Conservation (phyloP, 108 stramenopile species). For the Cyclotella baltica region DNA sequence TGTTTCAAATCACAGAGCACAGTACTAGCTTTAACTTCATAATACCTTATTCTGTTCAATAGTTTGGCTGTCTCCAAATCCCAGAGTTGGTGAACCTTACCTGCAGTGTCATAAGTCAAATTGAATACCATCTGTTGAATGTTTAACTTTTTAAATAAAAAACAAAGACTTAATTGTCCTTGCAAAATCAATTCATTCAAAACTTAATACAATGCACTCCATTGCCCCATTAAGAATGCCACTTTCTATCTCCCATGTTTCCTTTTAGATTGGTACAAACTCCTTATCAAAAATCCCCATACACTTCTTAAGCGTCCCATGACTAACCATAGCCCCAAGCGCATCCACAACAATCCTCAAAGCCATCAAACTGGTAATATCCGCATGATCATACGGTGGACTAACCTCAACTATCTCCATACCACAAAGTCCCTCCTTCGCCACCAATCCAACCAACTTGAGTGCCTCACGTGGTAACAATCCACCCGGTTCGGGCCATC, state of each 20-base stretch:
- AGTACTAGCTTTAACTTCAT: too few species aligned
- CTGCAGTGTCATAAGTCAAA: too few species aligned
- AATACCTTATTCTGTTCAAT: too few species aligned
- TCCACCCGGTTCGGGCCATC: constrained; percentile 90
- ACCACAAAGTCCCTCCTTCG: constrained; percentile 81
- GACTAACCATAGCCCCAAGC: constrained; percentile 80
- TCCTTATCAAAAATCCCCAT: constrained; percentile 84
- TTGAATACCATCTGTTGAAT: too few species aligned
- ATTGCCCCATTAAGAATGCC: too few species aligned
- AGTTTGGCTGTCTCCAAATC: too few species aligned
- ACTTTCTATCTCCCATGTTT: not conserved
- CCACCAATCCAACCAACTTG: constrained; percentile 81
- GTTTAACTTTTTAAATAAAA: too few species aligned
- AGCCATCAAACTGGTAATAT: constrained; percentile 84
- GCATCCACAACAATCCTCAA: constrained; percentile 86
- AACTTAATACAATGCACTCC: too few species aligned
- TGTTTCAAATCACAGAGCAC: too few species aligned
- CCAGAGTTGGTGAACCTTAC: too few species aligned
- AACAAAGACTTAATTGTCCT: too few species aligned
- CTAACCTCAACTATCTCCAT: constrained; percentile 91
- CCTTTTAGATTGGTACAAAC: constrained; percentile 74
- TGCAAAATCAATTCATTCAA: too few species aligned
- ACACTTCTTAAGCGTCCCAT: constrained; percentile 83
- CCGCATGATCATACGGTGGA: constrained; percentile 89
- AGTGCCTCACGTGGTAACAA: constrained; percentile 85